Conservation (phyloP, 1,139 yeast genomes). For the Magnusiomyces ingens region DNA sequence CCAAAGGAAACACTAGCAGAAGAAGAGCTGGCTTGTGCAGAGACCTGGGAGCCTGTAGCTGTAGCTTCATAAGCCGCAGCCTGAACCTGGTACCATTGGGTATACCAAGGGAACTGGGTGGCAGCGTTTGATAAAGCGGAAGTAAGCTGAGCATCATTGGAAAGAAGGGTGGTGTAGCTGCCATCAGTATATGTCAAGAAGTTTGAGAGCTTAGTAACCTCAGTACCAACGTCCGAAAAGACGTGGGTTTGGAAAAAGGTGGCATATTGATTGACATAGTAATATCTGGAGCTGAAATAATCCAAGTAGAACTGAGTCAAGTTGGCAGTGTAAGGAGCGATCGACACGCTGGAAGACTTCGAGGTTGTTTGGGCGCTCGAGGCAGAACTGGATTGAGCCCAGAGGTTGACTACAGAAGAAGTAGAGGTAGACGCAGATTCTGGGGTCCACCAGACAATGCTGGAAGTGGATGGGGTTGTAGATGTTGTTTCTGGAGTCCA, state of each 20-base stretch:
- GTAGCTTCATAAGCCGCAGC: not conserved
- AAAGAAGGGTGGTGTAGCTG: slow-evolving; percentile 5
- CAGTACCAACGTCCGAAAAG: slow-evolving; percentile 2
- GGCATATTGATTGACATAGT: slow-evolving; percentile 10
- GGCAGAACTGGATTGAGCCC: not conserved
- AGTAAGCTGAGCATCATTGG: not conserved
- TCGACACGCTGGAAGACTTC: not conserved
- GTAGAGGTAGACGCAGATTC: too few species aligned
- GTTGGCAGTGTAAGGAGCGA: slow-evolving; percentile 5
- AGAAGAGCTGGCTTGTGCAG: not conserved
- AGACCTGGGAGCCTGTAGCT: not conserved
- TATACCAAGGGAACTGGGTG: slow-evolving; percentile 13
- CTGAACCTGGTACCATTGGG: slow-evolving; percentile 6
- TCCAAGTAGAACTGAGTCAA: slow-evolving; percentile 13
- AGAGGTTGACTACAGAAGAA: not conserved
- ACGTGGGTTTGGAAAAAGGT: slow-evolving; percentile 13
- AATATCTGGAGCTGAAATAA: slow-evolving; percentile 12
- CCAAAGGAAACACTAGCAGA: not conserved
- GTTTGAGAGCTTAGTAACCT: slow-evolving; percentile 6
- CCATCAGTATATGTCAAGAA: slow-evolving; percentile 14
- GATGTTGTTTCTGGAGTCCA: too few species aligned
- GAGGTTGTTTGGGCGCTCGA: not conserved
- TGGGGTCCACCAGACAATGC: too few species aligned
- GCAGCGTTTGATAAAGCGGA: slow-evolving; percentile 8
- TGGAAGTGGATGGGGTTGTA: too few species aligned